Percentiles rank a stretch among this genome's conserved stretches.
These are phyloP conservation scores for Globisporangium abappressorium DNA, from an alignment of 352 stramenopile genomes.

Conservation along the genomic window DNA sequence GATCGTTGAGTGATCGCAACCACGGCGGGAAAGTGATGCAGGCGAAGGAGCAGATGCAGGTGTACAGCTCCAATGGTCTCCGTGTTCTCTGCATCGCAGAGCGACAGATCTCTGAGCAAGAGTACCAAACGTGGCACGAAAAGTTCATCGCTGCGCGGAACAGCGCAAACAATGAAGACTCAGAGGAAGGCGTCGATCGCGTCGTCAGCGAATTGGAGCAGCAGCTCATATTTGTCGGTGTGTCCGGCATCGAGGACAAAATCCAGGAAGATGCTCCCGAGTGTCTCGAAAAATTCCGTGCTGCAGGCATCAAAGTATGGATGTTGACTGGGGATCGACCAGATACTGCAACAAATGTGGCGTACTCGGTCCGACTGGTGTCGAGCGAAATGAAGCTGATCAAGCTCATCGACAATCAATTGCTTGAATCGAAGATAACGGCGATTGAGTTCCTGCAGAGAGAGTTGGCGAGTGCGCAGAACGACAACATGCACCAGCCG, in stretches of 20 bases:
- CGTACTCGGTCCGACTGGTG: conserved; percentile 47
- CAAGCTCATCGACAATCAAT: conserved; percentile 31
- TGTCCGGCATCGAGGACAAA: conserved; percentile 68
- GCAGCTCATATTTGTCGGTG: conserved; percentile 44
- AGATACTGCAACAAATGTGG: conserved; percentile 68
- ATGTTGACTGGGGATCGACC: conserved; percentile 68
- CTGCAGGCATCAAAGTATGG: conserved; percentile 71
- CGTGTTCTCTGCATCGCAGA: conserved; percentile 74
- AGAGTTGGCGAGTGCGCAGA: conserved; percentile 20
- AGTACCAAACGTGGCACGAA: conserved; percentile 53
- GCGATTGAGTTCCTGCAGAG: conserved; percentile 24
- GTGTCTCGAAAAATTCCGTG: conserved; percentile 53
- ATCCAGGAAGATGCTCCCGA: conserved; percentile 59
- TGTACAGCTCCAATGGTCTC: conserved; percentile 57
- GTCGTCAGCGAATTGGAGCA: conserved; percentile 48
- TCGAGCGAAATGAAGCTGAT: conserved; percentile 51
- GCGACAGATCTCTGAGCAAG: conserved; percentile 38
- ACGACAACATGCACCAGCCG: neutral
- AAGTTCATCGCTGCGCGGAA: conserved; percentile 27
- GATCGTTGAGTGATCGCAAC: conserved; percentile 33
- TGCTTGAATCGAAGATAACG: conserved; percentile 19
- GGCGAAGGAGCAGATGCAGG: conserved; percentile 45
- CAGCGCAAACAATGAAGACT: conserved; percentile 5
- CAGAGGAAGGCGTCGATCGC: conserved; percentile 30
- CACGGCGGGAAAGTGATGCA: conserved; percentile 24